Conservation (phyloP, 1,139 yeast genomes). For the Debaryomycetaceae sp. region DNA sequence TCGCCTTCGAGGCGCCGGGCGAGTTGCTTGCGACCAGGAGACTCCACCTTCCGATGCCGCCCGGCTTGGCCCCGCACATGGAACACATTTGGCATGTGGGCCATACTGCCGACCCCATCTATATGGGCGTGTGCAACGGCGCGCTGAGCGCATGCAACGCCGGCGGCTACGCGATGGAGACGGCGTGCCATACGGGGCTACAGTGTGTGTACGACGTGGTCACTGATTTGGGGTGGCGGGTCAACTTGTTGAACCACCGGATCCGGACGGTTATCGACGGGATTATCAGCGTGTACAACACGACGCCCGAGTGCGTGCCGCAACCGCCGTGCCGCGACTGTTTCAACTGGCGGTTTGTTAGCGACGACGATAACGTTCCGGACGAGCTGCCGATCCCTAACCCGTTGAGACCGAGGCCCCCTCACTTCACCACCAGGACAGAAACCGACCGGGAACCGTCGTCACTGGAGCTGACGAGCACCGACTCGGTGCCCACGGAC, state of each 20-base stretch:
- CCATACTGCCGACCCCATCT: slow-evolving; percentile 94
- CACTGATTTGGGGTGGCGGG: slow-evolving; percentile 84
- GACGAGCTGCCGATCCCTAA: slow-evolving; percentile 31
- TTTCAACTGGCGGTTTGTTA: slow-evolving; percentile 77
- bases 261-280: slow-evolving; percentile 88
- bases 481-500: slow-evolving; percentile 2
- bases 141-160: slow-evolving; percentile 83
- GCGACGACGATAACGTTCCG: slow-evolving; percentile 33
- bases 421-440: slow-evolving; percentile 2
- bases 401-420: slow-evolving; percentile 18
- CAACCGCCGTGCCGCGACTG: slow-evolving; percentile 85
- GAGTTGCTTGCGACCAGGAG: slow-evolving; percentile 76
- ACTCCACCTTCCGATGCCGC: slow-evolving; percentile 85
- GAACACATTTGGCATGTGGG: slow-evolving; percentile 95
- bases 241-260: slow-evolving; percentile 77
- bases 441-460: neutral
- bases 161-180: slow-evolving; percentile 97
- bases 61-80: slow-evolving; percentile 68
- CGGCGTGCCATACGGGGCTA: slow-evolving; percentile 87
- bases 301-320: slow-evolving; percentile 61
- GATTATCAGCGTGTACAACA: slow-evolving; percentile 59
- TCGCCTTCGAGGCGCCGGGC: slow-evolving; percentile 90
- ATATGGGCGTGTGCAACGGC: slow-evolving; percentile 95
- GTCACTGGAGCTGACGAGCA: neutral
- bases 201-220: slow-evolving; percentile 88